These are phyloP conservation scores for Xerocomellus dryophilus DNA, from an alignment of 768 basidiomycete genomes.

Conservation along the genomic window DNA sequence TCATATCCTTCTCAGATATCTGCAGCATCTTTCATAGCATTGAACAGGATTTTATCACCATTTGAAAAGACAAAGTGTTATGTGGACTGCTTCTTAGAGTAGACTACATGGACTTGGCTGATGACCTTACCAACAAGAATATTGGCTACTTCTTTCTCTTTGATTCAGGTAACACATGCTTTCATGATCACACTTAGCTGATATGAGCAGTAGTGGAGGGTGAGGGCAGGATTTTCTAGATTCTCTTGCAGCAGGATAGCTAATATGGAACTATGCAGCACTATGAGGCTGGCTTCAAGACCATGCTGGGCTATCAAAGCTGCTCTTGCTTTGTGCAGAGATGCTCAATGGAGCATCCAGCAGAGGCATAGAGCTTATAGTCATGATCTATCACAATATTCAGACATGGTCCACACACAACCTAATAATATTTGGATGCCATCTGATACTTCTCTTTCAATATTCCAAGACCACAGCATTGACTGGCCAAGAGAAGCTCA, in stretches of 20 bases:
- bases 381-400: background rate
- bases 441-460: background rate
- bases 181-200: background rate
- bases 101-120: slow-evolving; percentile 15
- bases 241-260: background rate
- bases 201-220: fast-evolving
- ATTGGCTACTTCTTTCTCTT: background rate
- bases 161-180: background rate
- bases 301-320: slow-evolving; percentile 6
- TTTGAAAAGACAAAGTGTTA: slow-evolving; percentile 18
- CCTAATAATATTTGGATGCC: background rate
- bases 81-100: slow-evolving; percentile 1
- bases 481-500: background rate
- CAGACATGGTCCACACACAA: background rate
- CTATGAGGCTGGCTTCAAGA: slow-evolving; percentile 1
- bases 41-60: background rate
- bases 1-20: background rate
- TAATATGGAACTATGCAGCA: background rate
- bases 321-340: background rate
- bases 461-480: background rate
- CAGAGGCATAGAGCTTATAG: slow-evolving; percentile 2
- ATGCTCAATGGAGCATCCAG: slow-evolving; percentile 17
- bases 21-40: background rate
- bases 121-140: slow-evolving; percentile 16
- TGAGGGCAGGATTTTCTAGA: fast-evolving